A percentile compares a stretch with the other conserved stretches of the same genome.
Evolutionary conservation across 73 alveolate genomes (phyloP).

Genomic region (Paramecium sexaurelia): DNA sequence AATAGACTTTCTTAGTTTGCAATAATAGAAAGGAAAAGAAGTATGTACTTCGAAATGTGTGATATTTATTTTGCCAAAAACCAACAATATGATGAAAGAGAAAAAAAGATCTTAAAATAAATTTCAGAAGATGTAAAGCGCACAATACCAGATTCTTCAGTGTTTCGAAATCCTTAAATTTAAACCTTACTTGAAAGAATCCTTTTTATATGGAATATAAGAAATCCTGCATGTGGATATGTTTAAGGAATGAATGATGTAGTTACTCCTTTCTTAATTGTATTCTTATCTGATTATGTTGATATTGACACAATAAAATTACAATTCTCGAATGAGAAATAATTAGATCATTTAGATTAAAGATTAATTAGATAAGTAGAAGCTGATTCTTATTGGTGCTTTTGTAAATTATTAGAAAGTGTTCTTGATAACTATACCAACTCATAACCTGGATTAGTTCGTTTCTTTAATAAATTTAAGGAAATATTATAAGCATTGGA

Average conservation of each 20-base stretch:
- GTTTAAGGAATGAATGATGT: constrained; percentile 69
- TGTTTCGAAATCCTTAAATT: constrained; percentile 24
- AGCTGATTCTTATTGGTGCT: constrained; percentile 68
- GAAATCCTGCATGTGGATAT: constrained; percentile 71
- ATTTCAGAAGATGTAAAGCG: constrained; percentile 58
- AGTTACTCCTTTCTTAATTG: constrained; percentile 55
- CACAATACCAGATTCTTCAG: constrained; percentile 47
- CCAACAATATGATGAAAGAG: constrained; percentile 58
- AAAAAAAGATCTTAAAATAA: constrained; percentile 41
- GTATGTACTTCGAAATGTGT: constrained; percentile 53
- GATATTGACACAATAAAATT: constrained; percentile 55
- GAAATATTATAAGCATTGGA: constrained; percentile 39
- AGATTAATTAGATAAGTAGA: constrained; percentile 42
- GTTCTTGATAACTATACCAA: constrained; percentile 64
- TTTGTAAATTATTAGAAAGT: constrained; percentile 54
- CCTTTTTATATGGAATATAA: constrained; percentile 59
- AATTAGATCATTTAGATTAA: constrained; percentile 28
- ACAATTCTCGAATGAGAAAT: not conserved
- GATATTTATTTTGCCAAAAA: constrained; percentile 58
- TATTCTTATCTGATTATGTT: constrained; percentile 51
- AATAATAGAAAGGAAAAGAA: constrained; percentile 55
- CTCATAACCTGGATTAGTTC: constrained; percentile 52
- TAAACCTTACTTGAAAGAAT: constrained; percentile 58
- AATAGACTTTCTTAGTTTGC: constrained; percentile 30
- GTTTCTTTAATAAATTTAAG: constrained; percentile 50